These are phyloP conservation scores for Azolla pinnata DNA, from an alignment of 75 land plant species.

Conservation along the genomic window DNA sequence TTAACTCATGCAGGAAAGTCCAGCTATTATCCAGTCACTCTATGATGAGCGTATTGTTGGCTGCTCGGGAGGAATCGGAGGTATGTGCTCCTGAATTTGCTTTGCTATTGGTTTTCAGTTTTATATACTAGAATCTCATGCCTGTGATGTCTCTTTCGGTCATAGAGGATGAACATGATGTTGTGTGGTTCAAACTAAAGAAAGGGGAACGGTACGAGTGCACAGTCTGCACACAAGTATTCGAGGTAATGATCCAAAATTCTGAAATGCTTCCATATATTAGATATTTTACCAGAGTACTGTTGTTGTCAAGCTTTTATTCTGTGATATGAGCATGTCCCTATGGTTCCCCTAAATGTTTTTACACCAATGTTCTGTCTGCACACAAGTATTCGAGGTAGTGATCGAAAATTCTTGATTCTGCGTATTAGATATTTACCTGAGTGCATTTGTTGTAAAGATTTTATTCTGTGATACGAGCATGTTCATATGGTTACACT, in stretches of 20 bases:
- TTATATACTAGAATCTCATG: too few relatives aligned
- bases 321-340: not conserved
- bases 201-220: constrained; percentile 60
- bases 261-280: too few relatives aligned
- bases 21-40: constrained; percentile 65
- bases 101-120: too few relatives aligned
- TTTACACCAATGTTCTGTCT: not conserved
- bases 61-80: constrained; percentile 82
- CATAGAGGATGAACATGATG: constrained; percentile 89
- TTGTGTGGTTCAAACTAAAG: constrained; percentile 65
- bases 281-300: too few relatives aligned
- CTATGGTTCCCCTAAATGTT: not conserved
- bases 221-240: constrained; percentile 58
- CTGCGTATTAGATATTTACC: not conserved
- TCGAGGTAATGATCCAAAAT: constrained; percentile 32
- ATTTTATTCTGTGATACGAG: too few relatives aligned
- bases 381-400: not conserved
- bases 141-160: too few relatives aligned
- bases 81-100: constrained; percentile 34
- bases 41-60: constrained; percentile 82
- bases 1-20: constrained; percentile 70
- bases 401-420: not conserved
- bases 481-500: too few relatives aligned
- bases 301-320: not conserved
- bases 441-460: not conserved